phyloP scores from a whole-genome alignment of 108 stramenopile species.

The Discostella pseudostelligera region DNA sequence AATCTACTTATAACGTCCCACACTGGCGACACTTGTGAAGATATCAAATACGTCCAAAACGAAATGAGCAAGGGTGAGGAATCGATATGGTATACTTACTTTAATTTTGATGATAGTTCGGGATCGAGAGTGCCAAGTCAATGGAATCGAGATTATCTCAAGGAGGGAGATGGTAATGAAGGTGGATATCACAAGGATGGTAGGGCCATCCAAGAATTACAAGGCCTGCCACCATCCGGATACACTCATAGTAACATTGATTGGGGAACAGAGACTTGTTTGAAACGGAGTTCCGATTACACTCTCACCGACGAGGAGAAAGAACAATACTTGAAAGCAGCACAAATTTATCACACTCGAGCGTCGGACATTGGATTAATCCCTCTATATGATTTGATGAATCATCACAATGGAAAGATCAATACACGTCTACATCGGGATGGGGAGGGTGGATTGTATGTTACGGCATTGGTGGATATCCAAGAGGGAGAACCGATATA shows the following conservation, averaged over 20 bases:
- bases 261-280: slow-evolving; percentile 16
- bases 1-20: slow-evolving; percentile 4
- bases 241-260: slow-evolving; percentile 33
- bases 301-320: not conserved
- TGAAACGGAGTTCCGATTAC: too few relatives aligned
- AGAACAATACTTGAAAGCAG: slow-evolving; percentile 22
- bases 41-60: slow-evolving; percentile 14
- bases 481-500: slow-evolving; percentile 29
- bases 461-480: slow-evolving; percentile 30
- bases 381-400: slow-evolving; percentile 48
- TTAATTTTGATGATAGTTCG: slow-evolving; percentile 36
- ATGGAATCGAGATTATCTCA: slow-evolving; percentile 15
- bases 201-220: slow-evolving; percentile 34
- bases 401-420: slow-evolving; percentile 48
- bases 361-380: slow-evolving; percentile 34
- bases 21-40: slow-evolving; percentile 11
- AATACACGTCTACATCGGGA: slow-evolving; percentile 28
- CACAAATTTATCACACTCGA: slow-evolving; percentile 34
- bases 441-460: slow-evolving; percentile 29
- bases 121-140: slow-evolving; percentile 32
- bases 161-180: too few relatives aligned
- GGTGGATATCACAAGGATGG: too few relatives aligned
- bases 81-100: slow-evolving; percentile 40
- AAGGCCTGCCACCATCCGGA: slow-evolving; percentile 39
- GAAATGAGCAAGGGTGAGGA: slow-evolving; percentile 28